Evolutionary conservation across 768 basidiomycete species (phyloP), one percentile per base, ranked within the genome.

Genomic region (Russula olivacea): DNA sequence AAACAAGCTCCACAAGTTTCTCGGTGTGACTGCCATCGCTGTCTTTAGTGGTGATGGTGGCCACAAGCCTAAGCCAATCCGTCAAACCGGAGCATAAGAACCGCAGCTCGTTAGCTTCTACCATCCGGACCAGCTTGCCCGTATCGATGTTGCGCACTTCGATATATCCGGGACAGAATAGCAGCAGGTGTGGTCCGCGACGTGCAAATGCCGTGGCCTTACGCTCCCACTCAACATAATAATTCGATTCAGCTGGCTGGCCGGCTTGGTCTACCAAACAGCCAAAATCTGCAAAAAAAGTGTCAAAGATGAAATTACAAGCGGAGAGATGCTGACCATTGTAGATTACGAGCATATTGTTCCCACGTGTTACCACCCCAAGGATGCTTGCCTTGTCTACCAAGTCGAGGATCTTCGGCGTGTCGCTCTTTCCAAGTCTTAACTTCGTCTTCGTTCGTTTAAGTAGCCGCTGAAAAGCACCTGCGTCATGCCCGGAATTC

Each of bases 1-100:
- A 84, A 32, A 82, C 74, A 43, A 92, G 73, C 70, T 91, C 88
- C 1, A 86, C 55, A n/a, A 55, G 41, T 5, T 2, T 55, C 25
- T 43, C 25, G 1, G 15, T 28, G 11, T 41, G 25, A 11, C 28
- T 8, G 17, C 41, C 55, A 55, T 55, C 41, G 5, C 14, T n/a
- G 17, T 11, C 55, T 11, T 19, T 28, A 17, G 25, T 28, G 7
- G 25, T 4, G 1, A 23, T 21, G 19, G 40, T 28, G 7, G 40
- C 55, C 11, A 55, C 15, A 5, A 14, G 40, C 55, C 3, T 32
- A n/a, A 1, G 2, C 4, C 11, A n/a, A 14, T 30, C 55, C 19
- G 12, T 19, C 41, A 9, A 56, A 19, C 55, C 41, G 11, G 10
- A 32, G 19, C 12, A n/a, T 14, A 56, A 19, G 41, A 4, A 41